Percentiles rank a stretch among this genome's conserved stretches.
phyloP scores from a whole-genome alignment of 2,329 filamentous ascomycete genomes.

The Pestalotiopsis sp. region DNA sequence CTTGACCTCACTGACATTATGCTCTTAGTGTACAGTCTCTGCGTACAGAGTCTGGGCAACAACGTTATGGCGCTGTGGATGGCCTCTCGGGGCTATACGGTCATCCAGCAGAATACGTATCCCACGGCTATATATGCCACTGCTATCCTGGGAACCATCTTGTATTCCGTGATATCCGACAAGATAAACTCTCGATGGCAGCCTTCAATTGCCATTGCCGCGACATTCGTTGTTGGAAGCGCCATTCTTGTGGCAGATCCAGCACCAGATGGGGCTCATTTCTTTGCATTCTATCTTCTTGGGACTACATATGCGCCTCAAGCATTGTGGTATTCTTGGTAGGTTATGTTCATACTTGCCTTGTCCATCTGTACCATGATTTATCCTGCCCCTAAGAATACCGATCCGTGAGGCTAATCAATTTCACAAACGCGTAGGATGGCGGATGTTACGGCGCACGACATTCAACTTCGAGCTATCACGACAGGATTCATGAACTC shows the following conservation, averaged over 20 bases:
- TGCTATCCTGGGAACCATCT: slow-evolving; percentile 40
- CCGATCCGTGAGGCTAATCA: not conserved
- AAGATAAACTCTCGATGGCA: slow-evolving; percentile 43
- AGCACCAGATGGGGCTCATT: slow-evolving; percentile 33
- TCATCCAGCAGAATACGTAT: slow-evolving; percentile 45
- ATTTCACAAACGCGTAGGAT: slow-evolving; percentile 21
- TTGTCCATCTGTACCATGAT: not conserved
- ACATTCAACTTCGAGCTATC: slow-evolving; percentile 41
- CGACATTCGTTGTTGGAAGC: slow-evolving; percentile 41
- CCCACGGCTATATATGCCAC: slow-evolving; percentile 41
- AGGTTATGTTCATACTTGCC: not conserved
- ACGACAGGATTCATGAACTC: slow-evolving; percentile 45
- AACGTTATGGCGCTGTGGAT: slow-evolving; percentile 47
- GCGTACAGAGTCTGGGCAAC: slow-evolving; percentile 41
- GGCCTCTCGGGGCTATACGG: slow-evolving; percentile 41
- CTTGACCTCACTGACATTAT: not conserved
- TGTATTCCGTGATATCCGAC: slow-evolving; percentile 41
- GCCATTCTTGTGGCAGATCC: slow-evolving; percentile 36
- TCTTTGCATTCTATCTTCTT: slow-evolving; percentile 44
- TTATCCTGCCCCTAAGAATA: not conserved
- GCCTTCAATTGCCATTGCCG: slow-evolving; percentile 40
- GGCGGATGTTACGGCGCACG: slow-evolving; percentile 40
- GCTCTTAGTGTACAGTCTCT: slow-evolving; percentile 38
- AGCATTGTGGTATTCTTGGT: slow-evolving; percentile 46
- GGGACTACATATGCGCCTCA: slow-evolving; percentile 46